These are phyloP conservation scores for Triticum urartu DNA, from an alignment of 176 grass and related monocot genomes.

Conservation along the genomic window DNA sequence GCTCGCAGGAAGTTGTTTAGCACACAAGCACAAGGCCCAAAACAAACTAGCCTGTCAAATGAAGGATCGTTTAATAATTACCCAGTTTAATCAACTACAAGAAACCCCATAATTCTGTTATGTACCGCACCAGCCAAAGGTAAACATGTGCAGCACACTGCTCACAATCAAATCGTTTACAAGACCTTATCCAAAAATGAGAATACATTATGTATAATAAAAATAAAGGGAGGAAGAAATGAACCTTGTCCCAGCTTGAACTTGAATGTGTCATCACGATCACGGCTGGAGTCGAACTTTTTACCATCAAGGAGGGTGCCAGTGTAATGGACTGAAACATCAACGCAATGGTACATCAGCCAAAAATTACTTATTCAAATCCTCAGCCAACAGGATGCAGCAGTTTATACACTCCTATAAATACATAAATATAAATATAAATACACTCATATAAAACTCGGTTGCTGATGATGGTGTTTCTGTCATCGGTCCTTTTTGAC, in stretches of 20 bases:
- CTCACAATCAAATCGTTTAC: not conserved
- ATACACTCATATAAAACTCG: too few relatives aligned
- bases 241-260: constrained; percentile 97
- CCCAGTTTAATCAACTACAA: not conserved
- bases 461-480: not conserved
- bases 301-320: constrained; percentile 96
- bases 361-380: not conserved
- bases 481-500: not conserved
- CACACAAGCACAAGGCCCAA: not conserved
- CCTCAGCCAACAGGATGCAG: not conserved
- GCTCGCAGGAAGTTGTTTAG: too few relatives aligned
- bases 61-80: not conserved
- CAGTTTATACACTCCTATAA: too few relatives aligned
- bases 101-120: not conserved
- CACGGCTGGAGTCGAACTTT: constrained; percentile 95
- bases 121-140: not conserved
- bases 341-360: constrained; percentile 21
- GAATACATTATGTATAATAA: not conserved
- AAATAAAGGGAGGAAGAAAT: not conserved
- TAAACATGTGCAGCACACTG: not conserved
- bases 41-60: not conserved
- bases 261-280: constrained; percentile 77
- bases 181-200: not conserved
- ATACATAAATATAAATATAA: too few relatives aligned
- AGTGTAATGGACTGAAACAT: constrained; percentile 87